These are phyloP conservation scores for Rosa hybrid DNA, from an alignment of 331 rosid genomes.

Conservation along the genomic window DNA sequence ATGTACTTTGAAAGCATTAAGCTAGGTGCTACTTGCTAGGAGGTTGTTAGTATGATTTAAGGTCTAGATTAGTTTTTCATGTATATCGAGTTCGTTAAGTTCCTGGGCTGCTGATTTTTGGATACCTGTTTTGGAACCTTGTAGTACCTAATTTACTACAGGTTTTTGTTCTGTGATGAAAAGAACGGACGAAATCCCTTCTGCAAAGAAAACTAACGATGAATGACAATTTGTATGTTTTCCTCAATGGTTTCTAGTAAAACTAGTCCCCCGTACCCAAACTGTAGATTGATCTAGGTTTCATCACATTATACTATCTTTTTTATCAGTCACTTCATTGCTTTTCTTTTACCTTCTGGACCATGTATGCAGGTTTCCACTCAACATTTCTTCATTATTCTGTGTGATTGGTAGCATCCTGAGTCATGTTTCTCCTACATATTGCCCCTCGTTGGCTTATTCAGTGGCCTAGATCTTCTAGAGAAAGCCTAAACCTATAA, in stretches of 20 bases:
- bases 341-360: not conserved
- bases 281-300: not conserved
- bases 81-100: not conserved
- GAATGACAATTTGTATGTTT: not conserved
- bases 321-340: not conserved
- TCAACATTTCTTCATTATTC: not conserved
- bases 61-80: slow-evolving; percentile 2
- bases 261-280: not conserved
- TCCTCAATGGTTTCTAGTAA: not conserved
- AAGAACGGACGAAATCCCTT: not conserved
- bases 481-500: not conserved
- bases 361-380: not conserved
- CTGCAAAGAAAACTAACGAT: not conserved
- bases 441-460: not conserved
- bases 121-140: not conserved
- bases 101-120: not conserved
- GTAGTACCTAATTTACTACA: not conserved
- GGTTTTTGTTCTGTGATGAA: not conserved
- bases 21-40: not conserved
- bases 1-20: not conserved
- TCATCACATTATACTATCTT: not conserved
- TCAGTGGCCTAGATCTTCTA: not conserved
- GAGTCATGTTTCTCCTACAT: not conserved
- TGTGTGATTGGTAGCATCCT: not conserved
- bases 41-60: not conserved